These are phyloP conservation scores for Trypethelium eluteriae DNA, from an alignment of 495 filamentous ascomycete genomes.

Conservation along the genomic window DNA sequence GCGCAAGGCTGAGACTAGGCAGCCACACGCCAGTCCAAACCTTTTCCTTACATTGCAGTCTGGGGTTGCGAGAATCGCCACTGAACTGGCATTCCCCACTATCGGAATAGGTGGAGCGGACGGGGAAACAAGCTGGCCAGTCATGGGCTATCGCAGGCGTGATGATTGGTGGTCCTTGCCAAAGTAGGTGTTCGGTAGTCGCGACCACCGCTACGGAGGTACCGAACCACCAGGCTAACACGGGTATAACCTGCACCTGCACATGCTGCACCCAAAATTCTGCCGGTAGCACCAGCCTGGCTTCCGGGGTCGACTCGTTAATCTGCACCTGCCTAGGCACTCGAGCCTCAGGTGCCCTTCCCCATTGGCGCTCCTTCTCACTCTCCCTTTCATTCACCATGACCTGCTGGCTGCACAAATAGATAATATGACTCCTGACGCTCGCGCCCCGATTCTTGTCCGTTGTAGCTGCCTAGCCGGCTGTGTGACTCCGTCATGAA, in stretches of 20 bases:
- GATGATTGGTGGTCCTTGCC: too few relatives aligned
- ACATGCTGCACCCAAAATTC: not conserved
- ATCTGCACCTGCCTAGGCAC: not conserved
- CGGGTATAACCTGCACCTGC: not conserved
- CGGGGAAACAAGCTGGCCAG: not conserved
- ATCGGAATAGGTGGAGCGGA: not conserved
- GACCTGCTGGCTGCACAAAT: not conserved
- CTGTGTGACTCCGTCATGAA: not conserved
- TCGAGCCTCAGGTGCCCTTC: too few relatives aligned
- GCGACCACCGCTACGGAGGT: not conserved
- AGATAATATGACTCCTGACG: slow-evolving; percentile 10
- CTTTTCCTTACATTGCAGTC: not conserved
- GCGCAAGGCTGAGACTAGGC: slow-evolving; percentile 4
- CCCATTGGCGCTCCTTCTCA: not conserved
- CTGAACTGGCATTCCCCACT: not conserved
- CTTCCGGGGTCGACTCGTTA: not conserved
- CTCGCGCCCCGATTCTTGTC: not conserved
- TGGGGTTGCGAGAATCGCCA: slow-evolving; percentile 5
- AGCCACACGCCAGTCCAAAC: not conserved
- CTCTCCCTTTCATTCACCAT: not conserved
- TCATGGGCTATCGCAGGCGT: not conserved
- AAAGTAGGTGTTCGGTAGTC: not conserved
- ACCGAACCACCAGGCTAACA: not conserved
- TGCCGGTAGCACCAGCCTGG: not conserved
- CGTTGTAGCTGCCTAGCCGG: slow-evolving; percentile 4